Conservation (phyloP, 345 rosid species). For the Ceriops zippeliana region DNA sequence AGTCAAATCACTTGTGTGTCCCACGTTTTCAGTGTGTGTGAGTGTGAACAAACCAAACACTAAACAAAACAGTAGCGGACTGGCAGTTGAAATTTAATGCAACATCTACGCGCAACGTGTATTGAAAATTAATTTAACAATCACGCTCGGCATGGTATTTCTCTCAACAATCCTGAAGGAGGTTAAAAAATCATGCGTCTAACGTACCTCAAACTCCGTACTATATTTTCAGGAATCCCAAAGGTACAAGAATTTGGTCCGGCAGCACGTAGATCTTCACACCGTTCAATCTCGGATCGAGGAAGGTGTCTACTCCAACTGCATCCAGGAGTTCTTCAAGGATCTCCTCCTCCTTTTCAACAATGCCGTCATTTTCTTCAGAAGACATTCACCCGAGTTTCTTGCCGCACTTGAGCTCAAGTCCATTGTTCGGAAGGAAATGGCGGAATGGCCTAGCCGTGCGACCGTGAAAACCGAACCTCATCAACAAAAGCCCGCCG, state of each 20-base stretch:
- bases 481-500: neutral
- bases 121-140: too few relatives aligned
- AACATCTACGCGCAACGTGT: too few relatives aligned
- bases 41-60: too few relatives aligned
- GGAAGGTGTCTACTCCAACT: conserved; percentile 42
- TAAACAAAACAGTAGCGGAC: too few relatives aligned
- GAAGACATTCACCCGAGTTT: conserved; percentile 42
- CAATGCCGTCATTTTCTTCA: conserved; percentile 48
- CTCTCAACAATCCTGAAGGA: too few relatives aligned
- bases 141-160: too few relatives aligned
- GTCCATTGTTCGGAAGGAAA: conserved; percentile 38
- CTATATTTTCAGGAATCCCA: conserved; percentile 42
- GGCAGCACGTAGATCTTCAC: conserved; percentile 57
- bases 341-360: conserved; percentile 60
- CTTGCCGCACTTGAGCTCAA: conserved; percentile 43
- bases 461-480: conserved; percentile 15
- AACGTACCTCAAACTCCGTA: neutral
- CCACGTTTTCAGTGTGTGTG: too few relatives aligned
- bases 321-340: conserved; percentile 39
- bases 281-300: conserved; percentile 43
- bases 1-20: too few relatives aligned
- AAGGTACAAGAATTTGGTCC: conserved; percentile 37
- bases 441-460: conserved; percentile 28
- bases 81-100: too few relatives aligned
- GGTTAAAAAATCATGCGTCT: too few relatives aligned